phyloP scores from a whole-genome alignment of 2,329 filamentous ascomycete species.

The Aspergillus neoniger region DNA sequence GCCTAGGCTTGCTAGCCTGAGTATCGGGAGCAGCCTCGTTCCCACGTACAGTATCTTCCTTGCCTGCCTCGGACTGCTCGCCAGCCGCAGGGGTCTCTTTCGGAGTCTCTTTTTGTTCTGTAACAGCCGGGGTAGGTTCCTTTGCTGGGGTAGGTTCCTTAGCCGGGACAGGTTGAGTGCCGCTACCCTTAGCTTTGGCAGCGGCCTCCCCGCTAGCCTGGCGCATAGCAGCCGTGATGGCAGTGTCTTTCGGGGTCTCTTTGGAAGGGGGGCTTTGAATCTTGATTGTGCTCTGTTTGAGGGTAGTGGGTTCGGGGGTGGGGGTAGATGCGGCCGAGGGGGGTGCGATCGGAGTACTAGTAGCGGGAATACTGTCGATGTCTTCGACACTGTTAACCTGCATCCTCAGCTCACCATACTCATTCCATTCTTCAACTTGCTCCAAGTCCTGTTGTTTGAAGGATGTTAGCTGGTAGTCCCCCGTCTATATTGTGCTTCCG shows the following conservation, averaged over 20 bases:
- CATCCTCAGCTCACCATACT: slow-evolving; percentile 91
- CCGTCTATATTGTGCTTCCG: neutral
- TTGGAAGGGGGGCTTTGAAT: slow-evolving; percentile 44
- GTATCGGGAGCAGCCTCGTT: slow-evolving; percentile 36
- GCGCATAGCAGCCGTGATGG: slow-evolving; percentile 43
- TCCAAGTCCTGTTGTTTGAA: slow-evolving; percentile 70
- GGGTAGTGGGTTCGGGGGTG: slow-evolving; percentile 25
- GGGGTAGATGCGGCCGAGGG: slow-evolving; percentile 28
- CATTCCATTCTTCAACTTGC: slow-evolving; percentile 98
- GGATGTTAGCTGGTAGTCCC: slow-evolving; percentile 12
- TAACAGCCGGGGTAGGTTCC: slow-evolving; percentile 5
- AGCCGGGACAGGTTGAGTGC: slow-evolving; percentile 8
- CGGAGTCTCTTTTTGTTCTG: slow-evolving; percentile 19
- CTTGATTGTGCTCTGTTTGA: slow-evolving; percentile 41
- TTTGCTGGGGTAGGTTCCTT: slow-evolving; percentile 8
- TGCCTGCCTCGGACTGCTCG: slow-evolving; percentile 20
- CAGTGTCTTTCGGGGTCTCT: slow-evolving; percentile 39
- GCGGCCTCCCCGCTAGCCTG: slow-evolving; percentile 47
- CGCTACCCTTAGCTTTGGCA: slow-evolving; percentile 37
- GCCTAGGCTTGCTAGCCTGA: slow-evolving; percentile 23
- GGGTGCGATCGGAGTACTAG: slow-evolving; percentile 29
- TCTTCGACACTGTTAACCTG: slow-evolving; percentile 61
- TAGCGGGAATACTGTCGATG: slow-evolving; percentile 35
- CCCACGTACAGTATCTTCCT: slow-evolving; percentile 26
- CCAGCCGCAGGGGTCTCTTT: slow-evolving; percentile 11